phyloP scores from a whole-genome alignment of 1,284 basidiomycete genomes.

The Ustilago cynodontis region DNA sequence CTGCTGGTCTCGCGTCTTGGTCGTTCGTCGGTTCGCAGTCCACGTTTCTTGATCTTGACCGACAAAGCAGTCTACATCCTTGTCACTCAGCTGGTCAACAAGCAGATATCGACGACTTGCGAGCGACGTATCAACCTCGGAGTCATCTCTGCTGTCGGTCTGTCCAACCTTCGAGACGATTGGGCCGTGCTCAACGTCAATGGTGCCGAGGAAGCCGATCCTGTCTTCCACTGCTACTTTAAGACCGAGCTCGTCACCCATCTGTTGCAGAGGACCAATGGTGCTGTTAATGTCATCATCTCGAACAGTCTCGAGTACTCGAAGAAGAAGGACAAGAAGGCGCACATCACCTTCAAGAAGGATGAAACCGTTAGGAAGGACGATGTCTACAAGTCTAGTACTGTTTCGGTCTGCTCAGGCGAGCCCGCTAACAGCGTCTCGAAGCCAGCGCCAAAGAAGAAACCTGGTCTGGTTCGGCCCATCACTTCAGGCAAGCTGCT shows the following conservation, averaged over 20 bases:
- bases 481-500: slow-evolving; percentile 87
- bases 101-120: slow-evolving; percentile 76
- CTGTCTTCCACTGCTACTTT: slow-evolving; percentile 89
- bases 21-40: slow-evolving; percentile 90
- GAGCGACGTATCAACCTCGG: slow-evolving; percentile 92
- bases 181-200: slow-evolving; percentile 80
- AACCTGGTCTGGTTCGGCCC: slow-evolving; percentile 83
- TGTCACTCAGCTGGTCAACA: slow-evolving; percentile 74
- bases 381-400: slow-evolving; percentile 93
- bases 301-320: slow-evolving; percentile 74
- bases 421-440: slow-evolving; percentile 85
- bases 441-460: slow-evolving; percentile 85
- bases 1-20: slow-evolving; percentile 87
- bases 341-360: slow-evolving; percentile 87
- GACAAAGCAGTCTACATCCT: slow-evolving; percentile 89
- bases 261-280: slow-evolving; percentile 84
- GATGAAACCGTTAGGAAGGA: slow-evolving; percentile 84
- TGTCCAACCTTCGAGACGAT: slow-evolving; percentile 93
- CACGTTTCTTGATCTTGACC: slow-evolving; percentile 90
- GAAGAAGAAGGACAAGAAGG: slow-evolving; percentile 98
- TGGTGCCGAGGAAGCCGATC: slow-evolving; percentile 86
- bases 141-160: slow-evolving; percentile 84
- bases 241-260: slow-evolving; percentile 94
- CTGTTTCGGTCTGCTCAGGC: slow-evolving; percentile 87
- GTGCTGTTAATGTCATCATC: slow-evolving; percentile 77